Evolutionary conservation across 106 monocot genomes (phyloP), one percentile per base, ranked within the genome.

Genomic region (Posidonia australis): DNA sequence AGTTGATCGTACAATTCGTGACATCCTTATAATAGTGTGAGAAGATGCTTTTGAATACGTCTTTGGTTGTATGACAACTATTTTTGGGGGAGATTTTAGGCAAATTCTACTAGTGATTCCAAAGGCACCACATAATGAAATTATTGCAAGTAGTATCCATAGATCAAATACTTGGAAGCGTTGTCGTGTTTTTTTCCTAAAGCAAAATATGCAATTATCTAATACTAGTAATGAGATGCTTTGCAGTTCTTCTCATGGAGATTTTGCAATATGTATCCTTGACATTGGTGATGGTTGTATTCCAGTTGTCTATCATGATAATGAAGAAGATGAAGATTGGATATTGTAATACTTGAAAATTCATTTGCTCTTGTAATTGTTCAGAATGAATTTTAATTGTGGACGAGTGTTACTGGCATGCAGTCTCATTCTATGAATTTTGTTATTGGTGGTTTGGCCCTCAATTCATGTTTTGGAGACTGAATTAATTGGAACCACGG

Each of bases 51-150:
- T 1, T 24, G 2, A 54, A 5, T 22, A 55, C 9, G 78, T n/a
- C n/a, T n/a, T n/a, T n/a, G n/a, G n/a, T n/a, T n/a, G n/a, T n/a
- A n/a, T n/a, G n/a, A n/a, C n/a, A 17, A 29, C 68, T 27, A 21
- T 69, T 47, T 20, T 73, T 44, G 63, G 62, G 28, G 72, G 61
- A 10, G 72, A 78, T 63, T 78, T 78, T 44, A 0, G 72, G 24
- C 67, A 78, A 20, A 71, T 72, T 17, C 30, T 78, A 4, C 67
- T 5, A 44, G 42, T 78, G 24, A 41, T 67, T 3, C 61, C 51
- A 2, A 66, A 62, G 7, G 68, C 72, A 5, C 17, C 7, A 17
- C 19, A 56, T 14, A 31, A 30, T 18, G 48, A 61, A n/a, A 73
- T 60, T 46, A 58, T 73, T 1, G 12, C 1, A 17, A 31, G 67